These are phyloP conservation scores for Pestalotiopsis fici DNA, from an alignment of 2,329 filamentous ascomycete genomes.

Conservation along the genomic window DNA sequence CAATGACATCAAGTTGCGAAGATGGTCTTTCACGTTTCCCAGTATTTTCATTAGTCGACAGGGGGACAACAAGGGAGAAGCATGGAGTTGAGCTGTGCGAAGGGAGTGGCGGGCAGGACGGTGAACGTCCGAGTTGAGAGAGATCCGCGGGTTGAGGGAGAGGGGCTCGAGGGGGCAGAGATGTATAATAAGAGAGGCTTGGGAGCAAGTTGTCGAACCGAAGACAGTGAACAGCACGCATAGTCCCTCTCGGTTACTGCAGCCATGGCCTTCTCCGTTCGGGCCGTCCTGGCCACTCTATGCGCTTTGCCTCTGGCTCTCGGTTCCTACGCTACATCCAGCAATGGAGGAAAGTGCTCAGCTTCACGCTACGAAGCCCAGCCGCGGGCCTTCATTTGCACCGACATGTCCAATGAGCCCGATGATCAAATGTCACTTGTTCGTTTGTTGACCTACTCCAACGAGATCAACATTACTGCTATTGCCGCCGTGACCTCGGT, in stretches of 20 bases:
- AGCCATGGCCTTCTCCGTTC: neutral
- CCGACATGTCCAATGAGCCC: conserved; percentile 38
- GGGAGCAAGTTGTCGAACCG: neutral
- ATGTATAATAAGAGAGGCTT: neutral
- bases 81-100: neutral
- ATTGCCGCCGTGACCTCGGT: conserved; percentile 36
- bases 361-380: conserved; percentile 10
- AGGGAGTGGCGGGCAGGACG: neutral
- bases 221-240: neutral
- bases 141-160: neutral
- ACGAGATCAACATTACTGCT: conserved; percentile 36
- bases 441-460: conserved; percentile 35
- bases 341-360: neutral
- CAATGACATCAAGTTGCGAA: neutral
- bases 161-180: neutral
- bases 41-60: neutral
- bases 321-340: neutral
- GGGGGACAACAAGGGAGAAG: neutral
- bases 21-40: neutral
- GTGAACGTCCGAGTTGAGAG: neutral
- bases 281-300: neutral
- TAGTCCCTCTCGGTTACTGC: neutral
- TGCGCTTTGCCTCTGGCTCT: neutral
- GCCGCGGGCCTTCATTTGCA: conserved; percentile 32
- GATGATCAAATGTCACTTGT: conserved; percentile 36